phyloP scores from a whole-genome alignment of 2,329 filamentous ascomycete genomes.

The Coniella vitis region DNA sequence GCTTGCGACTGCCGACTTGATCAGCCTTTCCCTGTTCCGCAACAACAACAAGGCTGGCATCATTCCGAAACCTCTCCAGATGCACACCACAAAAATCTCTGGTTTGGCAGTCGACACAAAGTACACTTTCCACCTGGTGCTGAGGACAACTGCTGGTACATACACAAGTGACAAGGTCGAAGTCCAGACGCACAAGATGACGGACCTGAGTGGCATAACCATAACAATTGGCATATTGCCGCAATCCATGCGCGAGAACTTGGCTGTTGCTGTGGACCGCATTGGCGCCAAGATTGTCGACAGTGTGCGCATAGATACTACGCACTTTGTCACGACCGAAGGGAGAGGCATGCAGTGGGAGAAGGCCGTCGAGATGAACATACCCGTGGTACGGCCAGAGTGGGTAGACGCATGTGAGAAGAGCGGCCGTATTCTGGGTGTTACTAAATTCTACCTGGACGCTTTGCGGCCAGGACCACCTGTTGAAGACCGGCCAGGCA shows the following conservation, averaged over 20 bases:
- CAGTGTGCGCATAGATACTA: constrained; percentile 89
- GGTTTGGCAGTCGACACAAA: constrained; percentile 94
- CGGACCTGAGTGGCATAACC: constrained; percentile 89
- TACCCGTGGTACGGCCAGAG: constrained; percentile 91
- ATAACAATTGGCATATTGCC: constrained; percentile 87
- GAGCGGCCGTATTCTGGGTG: constrained; percentile 85
- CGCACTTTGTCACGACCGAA: constrained; percentile 96
- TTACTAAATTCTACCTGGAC: constrained; percentile 93
- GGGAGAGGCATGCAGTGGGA: constrained; percentile 88
- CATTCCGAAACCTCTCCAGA: constrained; percentile 80
- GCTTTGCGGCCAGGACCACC: constrained; percentile 50
- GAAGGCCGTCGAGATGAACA: constrained; percentile 95
- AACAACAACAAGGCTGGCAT: constrained; percentile 96
- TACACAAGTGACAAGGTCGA: constrained; percentile 75
- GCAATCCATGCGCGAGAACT: constrained; percentile 60
- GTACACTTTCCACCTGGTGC: constrained; percentile 88
- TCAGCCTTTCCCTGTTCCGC: constrained; percentile 83
- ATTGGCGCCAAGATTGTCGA: constrained; percentile 93
- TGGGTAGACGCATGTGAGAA: constrained; percentile 97
- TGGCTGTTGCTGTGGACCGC: constrained; percentile 70
- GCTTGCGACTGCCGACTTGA: constrained; percentile 84
- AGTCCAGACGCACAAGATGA: constrained; percentile 97
- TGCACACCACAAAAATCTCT: constrained; percentile 93
- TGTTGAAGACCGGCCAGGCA: constrained; percentile 25
- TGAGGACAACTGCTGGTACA: constrained; percentile 85